phyloP scores from a whole-genome alignment of 2,329 filamentous ascomycete species.

The Aspergillus pseudoviridinutans region DNA sequence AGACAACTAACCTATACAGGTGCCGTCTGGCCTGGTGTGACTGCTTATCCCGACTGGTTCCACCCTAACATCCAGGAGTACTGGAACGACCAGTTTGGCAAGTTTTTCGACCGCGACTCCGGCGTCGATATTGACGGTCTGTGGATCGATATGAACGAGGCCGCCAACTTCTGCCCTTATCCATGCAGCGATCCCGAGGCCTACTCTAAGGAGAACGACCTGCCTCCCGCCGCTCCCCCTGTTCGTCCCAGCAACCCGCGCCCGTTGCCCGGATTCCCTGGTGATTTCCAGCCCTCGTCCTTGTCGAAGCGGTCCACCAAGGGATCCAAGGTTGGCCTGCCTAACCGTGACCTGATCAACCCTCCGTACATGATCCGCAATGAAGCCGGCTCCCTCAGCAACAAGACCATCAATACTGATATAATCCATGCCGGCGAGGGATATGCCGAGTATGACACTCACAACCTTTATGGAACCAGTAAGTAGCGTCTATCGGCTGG shows the following conservation, averaged over 20 bases:
- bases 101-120: constrained; percentile 59
- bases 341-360: constrained; percentile 59
- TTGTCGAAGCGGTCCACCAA: constrained; percentile 13
- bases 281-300: constrained; percentile 58
- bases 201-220: constrained; percentile 44
- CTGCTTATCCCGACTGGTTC: constrained; percentile 76
- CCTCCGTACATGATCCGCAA: constrained; percentile 66
- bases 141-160: constrained; percentile 71
- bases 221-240: constrained; percentile 58
- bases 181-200: constrained; percentile 52
- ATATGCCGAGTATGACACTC: constrained; percentile 66
- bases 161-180: constrained; percentile 51
- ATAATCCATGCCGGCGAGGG: constrained; percentile 63
- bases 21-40: constrained; percentile 73
- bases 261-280: constrained; percentile 65
- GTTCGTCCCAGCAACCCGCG: constrained; percentile 59
- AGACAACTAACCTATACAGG: constrained; percentile 35
- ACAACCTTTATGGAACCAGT: constrained; percentile 70
- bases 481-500: constrained; percentile 15
- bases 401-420: constrained; percentile 63
- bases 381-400: constrained; percentile 49
- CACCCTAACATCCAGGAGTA: constrained; percentile 59
- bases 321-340: constrained; percentile 53
- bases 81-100: constrained; percentile 65
- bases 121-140: constrained; percentile 74